phyloP scores from a whole-genome alignment of 805 yeast genomes.

The Lipomyces kockii region DNA sequence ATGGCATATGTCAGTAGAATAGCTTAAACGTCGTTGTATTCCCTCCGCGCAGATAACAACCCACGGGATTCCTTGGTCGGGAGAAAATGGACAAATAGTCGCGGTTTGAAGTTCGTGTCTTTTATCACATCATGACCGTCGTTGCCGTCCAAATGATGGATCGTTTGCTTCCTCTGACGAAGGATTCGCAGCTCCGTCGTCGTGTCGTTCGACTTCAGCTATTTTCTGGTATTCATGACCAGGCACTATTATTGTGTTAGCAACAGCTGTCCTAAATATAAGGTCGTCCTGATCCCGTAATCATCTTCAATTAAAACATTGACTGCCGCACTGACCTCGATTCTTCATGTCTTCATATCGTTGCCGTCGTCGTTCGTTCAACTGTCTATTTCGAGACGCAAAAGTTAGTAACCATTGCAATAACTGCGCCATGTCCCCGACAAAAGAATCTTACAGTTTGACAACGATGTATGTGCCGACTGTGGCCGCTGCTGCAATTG shows the following conservation, averaged over 20 bases:
- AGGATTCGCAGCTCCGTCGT: constrained; percentile 35
- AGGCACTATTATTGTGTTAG: not conserved
- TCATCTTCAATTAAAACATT: too few species aligned
- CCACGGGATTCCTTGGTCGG: not conserved
- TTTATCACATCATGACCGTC: constrained; percentile 7
- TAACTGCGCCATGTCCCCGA: not conserved
- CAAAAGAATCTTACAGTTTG: constrained; percentile 15
- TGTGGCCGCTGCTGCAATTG: constrained; percentile 16
- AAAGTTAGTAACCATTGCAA: not conserved
- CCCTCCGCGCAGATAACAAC: not conserved
- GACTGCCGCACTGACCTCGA: not conserved
- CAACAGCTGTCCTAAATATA: not conserved
- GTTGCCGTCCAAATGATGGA: constrained; percentile 29
- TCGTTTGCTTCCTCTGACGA: constrained; percentile 34
- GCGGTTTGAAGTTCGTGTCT: not conserved
- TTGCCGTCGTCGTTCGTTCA: constrained; percentile 22
- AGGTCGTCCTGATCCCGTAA: not conserved
- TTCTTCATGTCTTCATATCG: constrained; percentile 15
- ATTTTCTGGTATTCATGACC: constrained; percentile 31
- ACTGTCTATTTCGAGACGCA: constrained; percentile 3
- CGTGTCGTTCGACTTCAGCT: constrained; percentile 31
- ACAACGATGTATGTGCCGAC: constrained; percentile 19
- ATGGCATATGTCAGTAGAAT: not conserved
- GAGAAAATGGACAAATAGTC: too few species aligned
- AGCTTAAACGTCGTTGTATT: not conserved